Base-by-base conservation (phyloP, 2,329 filamentous ascomycete species). In the Torrubiella hemipterigena region DNA sequence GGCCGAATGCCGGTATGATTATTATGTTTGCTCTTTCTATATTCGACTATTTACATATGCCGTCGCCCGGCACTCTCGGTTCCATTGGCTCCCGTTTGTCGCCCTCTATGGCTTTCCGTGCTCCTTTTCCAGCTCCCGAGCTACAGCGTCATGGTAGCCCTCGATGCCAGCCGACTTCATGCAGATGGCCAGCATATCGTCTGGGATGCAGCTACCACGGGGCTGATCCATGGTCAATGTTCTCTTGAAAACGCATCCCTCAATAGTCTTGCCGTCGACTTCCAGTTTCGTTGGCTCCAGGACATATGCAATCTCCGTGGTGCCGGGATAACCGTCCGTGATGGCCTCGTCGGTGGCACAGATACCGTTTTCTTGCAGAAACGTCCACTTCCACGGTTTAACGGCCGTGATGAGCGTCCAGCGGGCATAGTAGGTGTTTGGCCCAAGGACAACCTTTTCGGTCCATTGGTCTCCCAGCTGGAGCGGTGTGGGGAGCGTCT, bases 81-180 rank as follows among this genome's bases (percentile, higher is more conserved):
- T n/a, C n/a, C n/a, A n/a, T n/a, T n/a, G n/a, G n/a, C n/a, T n/a
- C n/a, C n/a, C n/a, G n/a, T n/a, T n/a, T n/a, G n/a, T n/a, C n/a
- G n/a, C n/a, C n/a, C n/a, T n/a, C n/a, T n/a, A n/a, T n/a, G n/a
- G n/a, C n/a, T n/a, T n/a, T n/a, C n/a, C n/a, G n/a, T n/a, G n/a
- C n/a, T n/a, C n/a, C 20, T 22, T 22, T 8, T n/a, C 20, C 20
- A 22, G 20, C 27, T 28, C 27, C 16, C 17, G n/a, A 14, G 14
- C 27, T 29, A 17, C 16, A 15, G 13, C 8, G 31, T 26, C 25
- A 23, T 33, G 25, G 17, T 17, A 13, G 24, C 31, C 31, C 26
- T 27, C 5, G 26, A 27, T 27, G 7, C 25, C 25, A 9, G 25
- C 8, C 14, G 25, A 9, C 14, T 13, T 9, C 25, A 27, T 27